Evolutionary conservation across 306 rosid genomes (phyloP), one percentile per base, ranked within the genome.

Genomic region (Cucurbita pepo): DNA sequence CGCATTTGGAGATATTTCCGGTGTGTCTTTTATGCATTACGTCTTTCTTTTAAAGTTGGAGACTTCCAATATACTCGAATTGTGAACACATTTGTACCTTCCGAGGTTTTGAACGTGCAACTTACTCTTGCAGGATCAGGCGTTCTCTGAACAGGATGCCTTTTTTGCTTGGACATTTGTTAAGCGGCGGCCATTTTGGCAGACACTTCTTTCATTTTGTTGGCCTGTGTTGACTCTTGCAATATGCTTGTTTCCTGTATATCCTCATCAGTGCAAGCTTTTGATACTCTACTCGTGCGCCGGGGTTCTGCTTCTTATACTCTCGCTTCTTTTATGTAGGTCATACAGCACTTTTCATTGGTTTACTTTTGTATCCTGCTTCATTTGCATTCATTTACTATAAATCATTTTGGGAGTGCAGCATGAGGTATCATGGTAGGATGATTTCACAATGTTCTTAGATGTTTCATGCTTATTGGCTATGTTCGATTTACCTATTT

Each of bases 161-260:
- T 95, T 95, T 83, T 95, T 89, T 72, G 99, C 99, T 1, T 95
- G 99, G 99, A 85, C 97, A 36, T 95, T 95, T 83, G 97, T 79
- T 58, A 95, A 91, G 78, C 86, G 91, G 57, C 75, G 92, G 56
- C 99, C 99, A 41, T 89, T 95, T 59, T 95, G 99, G 99, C 97
- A 95, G 89, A 95, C 99, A 0, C 99, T 95, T 64, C 97, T 95
- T 70, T 86, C 99, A 34, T 88, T 95, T 75, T 89, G 83, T 90
- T 95, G 99, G 99, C 99, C 97, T 9, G 99, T 95, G 77, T 74
- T 91, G 75, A 95, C 99, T 6, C 82, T 95, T 82, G 99, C 99
- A 71, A 95, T 95, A 58, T 95, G 99, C 87, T 82, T 95, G 83
- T 95, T 95, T 86, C 99, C 99, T 13, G 97, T 95, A 70, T 95